phyloP scores from a whole-genome alignment of 2,329 filamentous ascomycete genomes.

The Talaromyces pinophilus region DNA sequence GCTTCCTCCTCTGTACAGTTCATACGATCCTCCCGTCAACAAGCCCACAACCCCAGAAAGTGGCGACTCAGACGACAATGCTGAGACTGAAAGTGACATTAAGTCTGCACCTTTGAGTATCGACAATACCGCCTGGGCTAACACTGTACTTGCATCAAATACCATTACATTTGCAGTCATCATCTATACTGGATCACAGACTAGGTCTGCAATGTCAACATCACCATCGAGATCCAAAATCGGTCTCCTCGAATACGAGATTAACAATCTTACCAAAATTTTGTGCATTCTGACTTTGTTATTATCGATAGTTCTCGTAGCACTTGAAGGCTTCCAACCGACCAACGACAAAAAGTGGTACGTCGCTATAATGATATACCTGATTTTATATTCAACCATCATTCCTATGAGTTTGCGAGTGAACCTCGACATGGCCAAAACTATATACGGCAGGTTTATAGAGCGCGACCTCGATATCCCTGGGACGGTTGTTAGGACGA shows the following conservation, averaged over 20 bases:
- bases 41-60: conserved; percentile 29
- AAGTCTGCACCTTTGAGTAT: conserved; percentile 78
- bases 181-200: conserved; percentile 92
- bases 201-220: conserved; percentile 88
- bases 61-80: conserved; percentile 26
- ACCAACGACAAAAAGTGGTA: conserved; percentile 70
- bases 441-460: conserved; percentile 93
- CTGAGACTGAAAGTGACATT: conserved; percentile 29
- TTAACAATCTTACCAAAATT: conserved; percentile 96
- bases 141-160: conserved; percentile 93
- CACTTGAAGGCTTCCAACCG: conserved; percentile 74
- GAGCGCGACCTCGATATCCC: conserved; percentile 87
- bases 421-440: conserved; percentile 96
- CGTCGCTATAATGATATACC: conserved; percentile 94
- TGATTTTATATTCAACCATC: conserved; percentile 98
- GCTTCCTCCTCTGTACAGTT: conserved; percentile 54
- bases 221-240: conserved; percentile 90
- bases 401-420: conserved; percentile 96
- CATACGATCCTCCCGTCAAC: conserved; percentile 49
- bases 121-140: conserved; percentile 98
- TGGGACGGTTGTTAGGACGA: conserved; percentile 89
- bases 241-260: conserved; percentile 89
- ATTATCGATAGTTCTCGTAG: conserved; percentile 84
- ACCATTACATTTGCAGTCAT: conserved; percentile 85
- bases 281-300: conserved; percentile 84